Evolutionary conservation across 2,329 filamentous ascomycete species (phyloP).

Genomic region (Fusarium sambucinum): DNA sequence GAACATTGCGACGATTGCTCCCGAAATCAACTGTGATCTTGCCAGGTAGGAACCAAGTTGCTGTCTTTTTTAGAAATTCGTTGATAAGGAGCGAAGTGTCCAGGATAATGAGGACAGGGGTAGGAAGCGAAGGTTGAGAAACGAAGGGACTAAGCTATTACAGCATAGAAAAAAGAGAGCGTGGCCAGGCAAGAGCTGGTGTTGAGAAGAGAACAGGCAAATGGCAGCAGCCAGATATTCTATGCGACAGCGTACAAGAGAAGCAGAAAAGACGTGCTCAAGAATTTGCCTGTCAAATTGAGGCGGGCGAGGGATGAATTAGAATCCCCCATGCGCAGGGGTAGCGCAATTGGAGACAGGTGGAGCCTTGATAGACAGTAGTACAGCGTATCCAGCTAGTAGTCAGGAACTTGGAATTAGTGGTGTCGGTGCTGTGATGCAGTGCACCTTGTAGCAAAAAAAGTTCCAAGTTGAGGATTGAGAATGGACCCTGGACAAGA

Average conservation of each 20-base stretch:
- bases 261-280: constrained; percentile 22
- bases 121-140: constrained; percentile 30
- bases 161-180: constrained; percentile 41
- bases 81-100: constrained; percentile 37
- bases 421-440: background rate
- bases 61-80: constrained; percentile 34
- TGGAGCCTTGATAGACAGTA: constrained; percentile 17
- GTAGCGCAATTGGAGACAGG: constrained; percentile 45
- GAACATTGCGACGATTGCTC: constrained; percentile 72
- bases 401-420: constrained; percentile 7
- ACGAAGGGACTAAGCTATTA: constrained; percentile 36
- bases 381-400: background rate
- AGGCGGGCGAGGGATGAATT: constrained; percentile 38
- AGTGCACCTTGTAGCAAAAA: constrained; percentile 5
- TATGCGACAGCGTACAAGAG: constrained; percentile 27
- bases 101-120: constrained; percentile 36
- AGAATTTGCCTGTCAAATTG: constrained; percentile 34
- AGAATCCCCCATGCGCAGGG: constrained; percentile 38
- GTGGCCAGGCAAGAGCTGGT: constrained; percentile 30
- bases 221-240: constrained; percentile 17
- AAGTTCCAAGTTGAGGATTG: constrained; percentile 14
- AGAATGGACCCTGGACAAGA: constrained; percentile 36
- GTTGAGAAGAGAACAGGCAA: constrained; percentile 21
- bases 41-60: constrained; percentile 26
- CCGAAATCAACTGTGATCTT: constrained; percentile 21